Percentiles rank a stretch among this genome's conserved stretches.
phyloP scores from a whole-genome alignment of 768 basidiomycete genomes.

The Agaricus sinodeliciosus region DNA sequence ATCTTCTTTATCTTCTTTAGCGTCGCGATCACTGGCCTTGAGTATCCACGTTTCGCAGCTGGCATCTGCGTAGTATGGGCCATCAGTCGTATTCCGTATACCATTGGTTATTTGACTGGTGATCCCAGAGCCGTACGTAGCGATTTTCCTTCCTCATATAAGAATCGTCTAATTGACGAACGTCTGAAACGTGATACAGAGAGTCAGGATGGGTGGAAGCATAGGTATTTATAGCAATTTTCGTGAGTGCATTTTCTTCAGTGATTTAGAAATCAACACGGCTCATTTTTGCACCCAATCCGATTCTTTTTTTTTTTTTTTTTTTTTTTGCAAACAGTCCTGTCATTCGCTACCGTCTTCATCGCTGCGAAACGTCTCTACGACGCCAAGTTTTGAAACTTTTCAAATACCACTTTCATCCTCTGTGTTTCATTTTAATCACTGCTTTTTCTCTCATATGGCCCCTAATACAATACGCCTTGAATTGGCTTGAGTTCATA shows the following conservation, averaged over 20 bases:
- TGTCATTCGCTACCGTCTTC: background rate
- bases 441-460: too few species aligned
- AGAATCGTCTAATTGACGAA: too few species aligned
- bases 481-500: too few species aligned
- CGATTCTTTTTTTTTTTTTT: too few species aligned
- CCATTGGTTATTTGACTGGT: constrained; percentile 37
- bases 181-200: background rate
- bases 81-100: constrained; percentile 36
- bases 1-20: constrained; percentile 16
- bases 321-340: background rate
- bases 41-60: constrained; percentile 35
- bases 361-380: constrained; percentile 1
- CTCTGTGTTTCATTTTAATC: background rate
- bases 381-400: background rate
- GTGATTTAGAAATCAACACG: background rate
- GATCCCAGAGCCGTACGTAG: constrained; percentile 32
- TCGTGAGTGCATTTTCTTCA: background rate
- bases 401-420: background rate
- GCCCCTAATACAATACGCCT: too few species aligned
- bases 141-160: background rate
- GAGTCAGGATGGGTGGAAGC: background rate
- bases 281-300: too few species aligned
- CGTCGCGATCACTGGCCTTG: constrained; percentile 32
- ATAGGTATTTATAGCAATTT: background rate
- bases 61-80: constrained; percentile 31